phyloP scores from a whole-genome alignment of 805 yeast genomes.

The Yamadazyma phyllophila region DNA sequence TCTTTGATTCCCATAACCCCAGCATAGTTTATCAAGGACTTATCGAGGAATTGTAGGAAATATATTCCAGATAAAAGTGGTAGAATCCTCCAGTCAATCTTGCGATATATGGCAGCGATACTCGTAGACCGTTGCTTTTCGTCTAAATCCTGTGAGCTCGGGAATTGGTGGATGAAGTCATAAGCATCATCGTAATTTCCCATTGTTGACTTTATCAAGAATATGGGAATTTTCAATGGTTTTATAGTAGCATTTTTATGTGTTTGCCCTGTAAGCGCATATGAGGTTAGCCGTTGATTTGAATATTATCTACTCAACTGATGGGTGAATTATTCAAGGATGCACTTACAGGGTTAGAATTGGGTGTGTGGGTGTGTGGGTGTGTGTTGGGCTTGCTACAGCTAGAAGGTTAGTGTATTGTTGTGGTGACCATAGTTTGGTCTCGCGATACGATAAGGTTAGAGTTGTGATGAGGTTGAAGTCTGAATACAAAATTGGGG shows the following conservation, averaged over 20 bases:
- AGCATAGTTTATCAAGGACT: slow-evolving; percentile 57
- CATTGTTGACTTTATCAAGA: slow-evolving; percentile 5
- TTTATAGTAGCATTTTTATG: background rate
- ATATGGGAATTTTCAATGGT: background rate
- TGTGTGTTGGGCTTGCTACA: no score
- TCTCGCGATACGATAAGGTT: no score
- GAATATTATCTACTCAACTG: background rate
- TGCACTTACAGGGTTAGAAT: no score
- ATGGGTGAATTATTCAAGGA: no score
- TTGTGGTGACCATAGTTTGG: no score
- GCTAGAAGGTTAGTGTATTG: no score
- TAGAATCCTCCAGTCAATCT: slow-evolving; percentile 48
- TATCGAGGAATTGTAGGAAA: slow-evolving; percentile 58
- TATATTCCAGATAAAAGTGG: slow-evolving; percentile 53
- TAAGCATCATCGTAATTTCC: slow-evolving; percentile 22
- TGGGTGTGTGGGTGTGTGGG: no score
- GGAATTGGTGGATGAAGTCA: slow-evolving; percentile 16
- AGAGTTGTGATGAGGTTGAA: no score
- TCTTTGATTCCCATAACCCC: slow-evolving; percentile 62
- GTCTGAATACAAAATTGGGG: no score
- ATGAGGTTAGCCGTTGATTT: background rate
- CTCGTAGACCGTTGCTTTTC: background rate
- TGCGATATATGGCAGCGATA: slow-evolving; percentile 19
- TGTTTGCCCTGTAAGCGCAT: slow-evolving; percentile 3
- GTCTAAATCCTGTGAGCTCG: slow-evolving; percentile 1